Percentiles rank a stretch among this genome's conserved stretches.
phyloP scores from a whole-genome alignment of 345 rosid species.

The Laguncularia racemosa region DNA sequence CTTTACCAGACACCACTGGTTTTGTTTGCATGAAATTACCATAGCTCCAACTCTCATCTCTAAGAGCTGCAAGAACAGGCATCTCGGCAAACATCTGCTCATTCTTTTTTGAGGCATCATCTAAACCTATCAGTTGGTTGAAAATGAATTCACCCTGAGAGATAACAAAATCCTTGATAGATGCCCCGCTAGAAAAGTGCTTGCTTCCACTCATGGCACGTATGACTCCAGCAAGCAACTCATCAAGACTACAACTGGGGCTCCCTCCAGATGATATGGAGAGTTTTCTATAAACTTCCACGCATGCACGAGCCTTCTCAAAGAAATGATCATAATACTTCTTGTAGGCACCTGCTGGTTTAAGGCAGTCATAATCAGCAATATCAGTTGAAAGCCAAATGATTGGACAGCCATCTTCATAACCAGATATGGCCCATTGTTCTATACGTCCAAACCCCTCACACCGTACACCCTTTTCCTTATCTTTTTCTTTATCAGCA shows the following conservation, averaged over 20 bases:
- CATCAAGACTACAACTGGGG: constrained; percentile 53
- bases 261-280: constrained; percentile 48
- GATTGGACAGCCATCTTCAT: constrained; percentile 54
- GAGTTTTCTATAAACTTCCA: constrained; percentile 55
- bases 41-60: constrained; percentile 33
- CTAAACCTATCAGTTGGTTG: constrained; percentile 59
- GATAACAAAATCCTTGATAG: constrained; percentile 42
- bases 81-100: constrained; percentile 31
- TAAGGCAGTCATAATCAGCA: constrained; percentile 51
- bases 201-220: constrained; percentile 49
- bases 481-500: constrained; percentile 35
- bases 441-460: constrained; percentile 44
- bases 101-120: constrained; percentile 39
- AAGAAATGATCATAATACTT: constrained; percentile 39
- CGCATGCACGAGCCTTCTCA: constrained; percentile 48
- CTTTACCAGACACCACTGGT: constrained; percentile 19
- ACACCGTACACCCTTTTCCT: constrained; percentile 39
- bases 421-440: constrained; percentile 61
- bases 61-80: constrained; percentile 46
- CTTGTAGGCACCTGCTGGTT: constrained; percentile 48
- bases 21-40: constrained; percentile 16
- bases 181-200: constrained; percentile 32
- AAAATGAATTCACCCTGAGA: constrained; percentile 68
- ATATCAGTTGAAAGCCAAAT: constrained; percentile 58
- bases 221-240: constrained; percentile 49